phyloP scores from a whole-genome alignment of 129 eudicot genomes.

The Helichrysum umbraculigerum region DNA sequence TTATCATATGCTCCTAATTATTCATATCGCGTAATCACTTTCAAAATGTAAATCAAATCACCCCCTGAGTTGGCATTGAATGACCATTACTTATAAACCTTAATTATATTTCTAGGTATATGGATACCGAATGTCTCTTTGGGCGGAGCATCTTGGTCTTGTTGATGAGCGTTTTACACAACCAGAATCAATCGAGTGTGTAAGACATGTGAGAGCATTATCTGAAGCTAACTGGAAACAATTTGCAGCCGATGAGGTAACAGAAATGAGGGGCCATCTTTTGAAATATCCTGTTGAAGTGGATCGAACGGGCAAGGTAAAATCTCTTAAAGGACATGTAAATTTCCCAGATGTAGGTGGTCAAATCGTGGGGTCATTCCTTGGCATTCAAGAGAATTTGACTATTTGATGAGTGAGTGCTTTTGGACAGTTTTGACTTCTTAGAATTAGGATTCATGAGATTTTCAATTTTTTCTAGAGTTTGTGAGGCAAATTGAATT shows the following conservation, averaged over 20 bases:
- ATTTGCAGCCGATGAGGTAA: slow-evolving; percentile 53
- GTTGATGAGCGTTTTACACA: slow-evolving; percentile 65
- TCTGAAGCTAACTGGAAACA: slow-evolving; percentile 79
- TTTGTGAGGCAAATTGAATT: neutral
- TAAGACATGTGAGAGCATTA: slow-evolving; percentile 56
- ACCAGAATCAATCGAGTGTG: slow-evolving; percentile 88
- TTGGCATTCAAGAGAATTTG: slow-evolving; percentile 76
- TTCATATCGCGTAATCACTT: neutral
- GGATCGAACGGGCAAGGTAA: slow-evolving; percentile 73
- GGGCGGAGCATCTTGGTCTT: slow-evolving; percentile 68
- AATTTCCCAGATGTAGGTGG: slow-evolving; percentile 92
- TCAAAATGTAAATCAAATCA: neutral
- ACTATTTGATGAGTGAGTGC: slow-evolving; percentile 46
- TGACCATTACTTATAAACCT: neutral
- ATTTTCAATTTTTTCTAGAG: slow-evolving; percentile 3
- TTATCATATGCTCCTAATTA: neutral
- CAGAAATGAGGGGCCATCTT: slow-evolving; percentile 86
- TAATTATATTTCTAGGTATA: slow-evolving; percentile 48
- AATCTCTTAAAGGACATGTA: slow-evolving; percentile 59
- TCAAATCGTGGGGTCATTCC: slow-evolving; percentile 68
- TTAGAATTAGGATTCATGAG: slow-evolving; percentile 20
- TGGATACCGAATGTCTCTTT: slow-evolving; percentile 60
- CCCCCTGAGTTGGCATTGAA: neutral
- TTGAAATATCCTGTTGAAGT: slow-evolving; percentile 79
- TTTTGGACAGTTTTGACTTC: slow-evolving; percentile 20